These are phyloP conservation scores for Leishmania mexicana DNA, from an alignment of 208 protist genomes.

Conservation along the genomic window DNA sequence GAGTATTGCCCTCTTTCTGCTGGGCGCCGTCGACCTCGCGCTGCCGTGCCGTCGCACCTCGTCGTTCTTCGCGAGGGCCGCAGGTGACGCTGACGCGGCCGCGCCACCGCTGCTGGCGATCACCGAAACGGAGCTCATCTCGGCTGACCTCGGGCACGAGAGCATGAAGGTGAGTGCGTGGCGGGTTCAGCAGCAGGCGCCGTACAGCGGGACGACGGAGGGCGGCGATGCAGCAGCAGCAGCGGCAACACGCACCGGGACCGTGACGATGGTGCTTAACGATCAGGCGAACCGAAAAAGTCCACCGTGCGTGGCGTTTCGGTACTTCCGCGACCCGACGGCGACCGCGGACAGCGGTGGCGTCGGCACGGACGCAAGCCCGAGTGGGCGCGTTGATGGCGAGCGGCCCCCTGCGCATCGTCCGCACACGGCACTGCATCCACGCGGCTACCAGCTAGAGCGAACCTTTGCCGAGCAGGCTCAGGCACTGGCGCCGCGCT, in stretches of 20 bases:
- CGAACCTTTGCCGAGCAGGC: slow-evolving; percentile 90
- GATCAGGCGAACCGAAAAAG: slow-evolving; percentile 94
- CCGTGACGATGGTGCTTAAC: slow-evolving; percentile 90
- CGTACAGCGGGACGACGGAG: slow-evolving; percentile 8
- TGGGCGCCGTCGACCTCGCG: not conserved
- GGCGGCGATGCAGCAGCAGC: slow-evolving; percentile 1
- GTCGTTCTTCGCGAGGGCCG: not conserved
- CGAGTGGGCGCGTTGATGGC: not conserved
- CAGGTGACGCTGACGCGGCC: not conserved
- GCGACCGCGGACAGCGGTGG: not conserved
- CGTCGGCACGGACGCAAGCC: not conserved
- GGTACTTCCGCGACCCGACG: slow-evolving; percentile 37
- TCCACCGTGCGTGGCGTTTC: slow-evolving; percentile 85
- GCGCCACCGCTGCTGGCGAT: slow-evolving; percentile 15
- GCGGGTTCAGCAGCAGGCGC: slow-evolving; percentile 21
- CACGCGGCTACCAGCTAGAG: slow-evolving; percentile 52
- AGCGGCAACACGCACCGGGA: slow-evolving; percentile 6
- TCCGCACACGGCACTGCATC: slow-evolving; percentile 1
- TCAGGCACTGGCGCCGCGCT: slow-evolving; percentile 71
- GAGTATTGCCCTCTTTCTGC: not conserved
- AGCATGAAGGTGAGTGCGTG: slow-evolving; percentile 30
- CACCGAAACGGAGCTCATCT: slow-evolving; percentile 54
- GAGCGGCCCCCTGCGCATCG: not conserved
- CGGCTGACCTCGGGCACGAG: slow-evolving; percentile 60
- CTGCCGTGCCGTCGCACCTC: not conserved